Evolutionary conservation across 2,329 filamentous ascomycete genomes (phyloP), one percentile per base, ranked within the genome.

Genomic region (Nannizziopsis barbatae): DNA sequence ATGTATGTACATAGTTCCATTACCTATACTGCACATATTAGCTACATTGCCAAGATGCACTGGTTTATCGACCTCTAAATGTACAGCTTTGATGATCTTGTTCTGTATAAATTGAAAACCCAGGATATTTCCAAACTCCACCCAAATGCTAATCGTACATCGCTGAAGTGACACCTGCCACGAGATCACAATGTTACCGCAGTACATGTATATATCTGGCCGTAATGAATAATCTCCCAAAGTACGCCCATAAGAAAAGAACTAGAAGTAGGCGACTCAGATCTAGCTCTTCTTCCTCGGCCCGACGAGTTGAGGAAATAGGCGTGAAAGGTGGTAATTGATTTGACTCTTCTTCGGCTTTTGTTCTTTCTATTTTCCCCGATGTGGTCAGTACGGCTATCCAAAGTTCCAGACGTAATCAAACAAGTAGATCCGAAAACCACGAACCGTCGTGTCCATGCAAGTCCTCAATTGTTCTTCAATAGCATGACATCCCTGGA

Each of bases 241-340:
- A 27, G 5, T 43, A 30, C n/a, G 12, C 18, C 20, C 15, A 3
- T 12, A 37, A 15, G 11, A 31, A 36, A 43, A 38, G 3, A 14
- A 43, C 27, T n/a, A n/a, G n/a, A n/a, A n/a, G n/a, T n/a, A 39
- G 7, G 5, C 5, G 17, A 43, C 7, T 7, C 8, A 50, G 15
- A 8, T 36, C 20, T 45, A 45, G 15, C 56, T 44, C 60, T 74
- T 75, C 68, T 89, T 78, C 76, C 80, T 71, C 56, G 80, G 75
- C 60, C 83, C 76, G 70, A 82, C 77, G 73, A 93, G 73, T 64
- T 82, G 79, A 11, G 80, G 79, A 59, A 83, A 84, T 71, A 85
- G 77, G 60, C 92, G 79, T 56, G 78, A 77, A 38, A 96, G 73
- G 65, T 95, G 89, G 74, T 89, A 89, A 71, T 96, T 96, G 77